phyloP scores from a whole-genome alignment of 805 yeast species.

The Suhomyces xylopsoci region DNA sequence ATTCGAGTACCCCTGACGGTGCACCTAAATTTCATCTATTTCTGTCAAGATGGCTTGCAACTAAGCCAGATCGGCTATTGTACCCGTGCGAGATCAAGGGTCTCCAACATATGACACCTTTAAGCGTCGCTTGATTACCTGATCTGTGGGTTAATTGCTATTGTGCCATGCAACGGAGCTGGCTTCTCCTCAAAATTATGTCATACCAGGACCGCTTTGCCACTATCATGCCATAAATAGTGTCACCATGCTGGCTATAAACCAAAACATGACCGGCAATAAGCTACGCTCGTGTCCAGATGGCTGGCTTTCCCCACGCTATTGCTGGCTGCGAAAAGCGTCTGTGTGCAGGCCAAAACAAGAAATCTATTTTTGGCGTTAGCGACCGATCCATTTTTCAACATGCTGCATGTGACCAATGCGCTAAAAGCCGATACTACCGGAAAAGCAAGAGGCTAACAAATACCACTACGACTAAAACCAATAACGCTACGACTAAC shows the following conservation, averaged over 20 bases:
- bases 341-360: neutral
- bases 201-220: neutral
- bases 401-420: neutral
- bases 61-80: neutral
- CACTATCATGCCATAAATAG: neutral
- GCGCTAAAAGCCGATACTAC: neutral
- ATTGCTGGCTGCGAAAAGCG: neutral
- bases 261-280: neutral
- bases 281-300: neutral
- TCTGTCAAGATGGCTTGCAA: neutral
- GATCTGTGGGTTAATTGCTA: neutral
- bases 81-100: neutral
- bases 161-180: neutral
- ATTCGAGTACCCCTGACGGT: neutral
- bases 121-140: neutral
- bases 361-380: neutral
- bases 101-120: neutral
- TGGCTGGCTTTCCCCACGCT: neutral
- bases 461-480: no score
- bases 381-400: neutral
- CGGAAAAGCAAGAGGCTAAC: neutral
- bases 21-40: neutral
- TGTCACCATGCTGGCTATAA: neutral
- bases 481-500: neutral
- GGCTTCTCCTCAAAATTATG: neutral